These are phyloP conservation scores for Rhododendron henanense DNA, from an alignment of 148 eudicot genomes.

Conservation along the genomic window DNA sequence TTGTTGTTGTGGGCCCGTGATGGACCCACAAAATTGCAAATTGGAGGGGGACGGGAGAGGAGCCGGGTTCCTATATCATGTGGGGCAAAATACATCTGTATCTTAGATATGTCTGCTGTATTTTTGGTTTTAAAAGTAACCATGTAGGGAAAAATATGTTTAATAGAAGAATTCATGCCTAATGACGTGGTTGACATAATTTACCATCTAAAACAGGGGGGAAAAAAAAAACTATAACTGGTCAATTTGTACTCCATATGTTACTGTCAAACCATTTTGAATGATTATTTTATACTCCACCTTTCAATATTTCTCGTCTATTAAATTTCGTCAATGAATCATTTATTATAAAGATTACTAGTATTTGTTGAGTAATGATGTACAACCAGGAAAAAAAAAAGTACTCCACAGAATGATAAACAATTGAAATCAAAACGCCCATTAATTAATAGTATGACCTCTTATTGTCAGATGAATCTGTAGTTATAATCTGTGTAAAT, in stretches of 20 bases:
- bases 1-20: too few species aligned
- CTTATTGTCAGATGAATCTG: neutral
- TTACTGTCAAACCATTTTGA: neutral
- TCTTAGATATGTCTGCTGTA: too few species aligned
- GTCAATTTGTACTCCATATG: too few species aligned
- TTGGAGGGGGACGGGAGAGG: too few species aligned
- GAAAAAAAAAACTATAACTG: too few species aligned
- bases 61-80: too few species aligned
- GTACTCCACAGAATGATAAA: neutral
- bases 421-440: neutral
- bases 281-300: neutral
- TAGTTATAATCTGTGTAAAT: neutral
- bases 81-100: too few species aligned
- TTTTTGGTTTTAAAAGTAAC: neutral
- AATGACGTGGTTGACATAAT: neutral
- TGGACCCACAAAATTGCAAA: too few species aligned
- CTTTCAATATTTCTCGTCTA: neutral
- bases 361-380: too few species aligned
- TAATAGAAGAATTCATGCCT: neutral
- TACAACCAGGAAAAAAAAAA: too few species aligned
- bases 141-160: neutral
- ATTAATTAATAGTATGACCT: neutral
- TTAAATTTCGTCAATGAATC: neutral
- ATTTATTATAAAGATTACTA: too few species aligned
- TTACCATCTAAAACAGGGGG: too few species aligned